Percentiles rank a stretch among this genome's conserved stretches.
These are phyloP conservation scores for Nannochloropsis gaditana DNA, from an alignment of 108 stramenopile species.

Conservation along the genomic window DNA sequence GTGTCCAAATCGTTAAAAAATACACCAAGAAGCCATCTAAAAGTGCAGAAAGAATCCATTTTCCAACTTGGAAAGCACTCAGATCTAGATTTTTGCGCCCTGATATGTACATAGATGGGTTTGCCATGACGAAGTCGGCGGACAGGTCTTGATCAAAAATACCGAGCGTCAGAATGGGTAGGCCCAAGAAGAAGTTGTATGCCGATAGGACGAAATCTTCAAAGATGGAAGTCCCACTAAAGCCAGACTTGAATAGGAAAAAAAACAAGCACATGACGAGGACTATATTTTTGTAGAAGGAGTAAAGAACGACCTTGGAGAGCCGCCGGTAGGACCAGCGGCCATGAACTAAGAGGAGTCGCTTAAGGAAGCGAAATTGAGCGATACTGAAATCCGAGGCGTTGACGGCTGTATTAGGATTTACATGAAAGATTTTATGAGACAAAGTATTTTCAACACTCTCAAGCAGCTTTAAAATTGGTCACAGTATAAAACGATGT, in stretches of 20 bases:
- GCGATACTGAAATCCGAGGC: constrained; percentile 57
- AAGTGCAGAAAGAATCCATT: not conserved
- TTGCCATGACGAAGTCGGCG: constrained; percentile 61
- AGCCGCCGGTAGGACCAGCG: constrained; percentile 54
- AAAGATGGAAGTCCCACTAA: constrained; percentile 45
- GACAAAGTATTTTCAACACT: too few relatives aligned
- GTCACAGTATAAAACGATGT: too few relatives aligned
- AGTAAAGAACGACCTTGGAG: constrained; percentile 56
- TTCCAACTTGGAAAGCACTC: not conserved
- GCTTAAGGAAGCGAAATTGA: constrained; percentile 57
- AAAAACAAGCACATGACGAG: constrained; percentile 56
- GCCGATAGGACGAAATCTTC: constrained; percentile 55
- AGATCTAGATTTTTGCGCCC: constrained; percentile 32
- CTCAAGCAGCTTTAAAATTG: too few relatives aligned
- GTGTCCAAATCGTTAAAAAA: not conserved
- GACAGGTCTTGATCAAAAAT: constrained; percentile 83
- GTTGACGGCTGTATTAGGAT: constrained; percentile 61
- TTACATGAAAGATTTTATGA: too few relatives aligned
- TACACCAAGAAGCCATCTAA: not conserved
- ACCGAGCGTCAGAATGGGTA: constrained; percentile 76
- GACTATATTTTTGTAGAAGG: constrained; percentile 66
- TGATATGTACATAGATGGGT: constrained; percentile 42
- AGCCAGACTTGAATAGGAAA: constrained; percentile 45
- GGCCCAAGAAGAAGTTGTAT: constrained; percentile 71
- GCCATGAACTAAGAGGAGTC: constrained; percentile 54